A percentile compares a stretch with the other conserved stretches of the same genome.
These are phyloP conservation scores for Myxozyma vanderwaltii DNA, from an alignment of 805 yeast species.

Conservation along the genomic window DNA sequence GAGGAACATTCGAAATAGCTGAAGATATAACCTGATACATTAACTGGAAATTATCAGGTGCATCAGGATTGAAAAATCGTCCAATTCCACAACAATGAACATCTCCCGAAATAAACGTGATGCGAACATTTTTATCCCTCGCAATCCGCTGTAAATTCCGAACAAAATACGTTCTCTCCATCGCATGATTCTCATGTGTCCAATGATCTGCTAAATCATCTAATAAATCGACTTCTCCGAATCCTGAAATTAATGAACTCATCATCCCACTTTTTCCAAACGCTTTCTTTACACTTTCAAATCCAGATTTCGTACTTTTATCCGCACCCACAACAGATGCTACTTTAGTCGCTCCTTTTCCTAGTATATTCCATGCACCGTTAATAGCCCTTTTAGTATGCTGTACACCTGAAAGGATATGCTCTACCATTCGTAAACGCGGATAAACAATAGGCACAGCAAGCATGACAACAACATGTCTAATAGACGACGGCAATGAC, in stretches of 20 bases:
- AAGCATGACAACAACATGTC: slow-evolving; percentile 77
- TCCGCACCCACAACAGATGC: slow-evolving; percentile 64
- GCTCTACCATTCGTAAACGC: slow-evolving; percentile 87
- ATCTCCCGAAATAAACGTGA: slow-evolving; percentile 89
- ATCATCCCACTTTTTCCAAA: slow-evolving; percentile 48
- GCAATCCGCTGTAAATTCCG: slow-evolving; percentile 66
- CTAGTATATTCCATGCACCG: slow-evolving; percentile 33
- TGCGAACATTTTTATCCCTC: slow-evolving; percentile 61
- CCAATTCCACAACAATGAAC: slow-evolving; percentile 90
- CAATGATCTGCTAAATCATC: slow-evolving; percentile 97
- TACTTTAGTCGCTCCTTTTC: slow-evolving; percentile 40
- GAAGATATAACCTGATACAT: slow-evolving; percentile 64
- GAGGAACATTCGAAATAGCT: slow-evolving; percentile 91
- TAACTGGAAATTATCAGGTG: slow-evolving; percentile 67
- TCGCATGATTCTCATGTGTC: slow-evolving; percentile 87
- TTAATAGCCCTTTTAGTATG: slow-evolving; percentile 43
- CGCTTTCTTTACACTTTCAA: slow-evolving; percentile 40
- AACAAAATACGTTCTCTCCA: slow-evolving; percentile 75
- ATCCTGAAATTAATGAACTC: slow-evolving; percentile 80
- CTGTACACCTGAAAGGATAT: slow-evolving; percentile 53
- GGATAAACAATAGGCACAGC: slow-evolving; percentile 98
- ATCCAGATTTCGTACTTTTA: slow-evolving; percentile 33
- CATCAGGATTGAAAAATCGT: slow-evolving; percentile 59
- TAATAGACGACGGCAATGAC: slow-evolving; percentile 60
- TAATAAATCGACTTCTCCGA: slow-evolving; percentile 84